These are phyloP conservation scores for Metschnikowia lachancei DNA, from an alignment of 805 yeast species.

Conservation along the genomic window DNA sequence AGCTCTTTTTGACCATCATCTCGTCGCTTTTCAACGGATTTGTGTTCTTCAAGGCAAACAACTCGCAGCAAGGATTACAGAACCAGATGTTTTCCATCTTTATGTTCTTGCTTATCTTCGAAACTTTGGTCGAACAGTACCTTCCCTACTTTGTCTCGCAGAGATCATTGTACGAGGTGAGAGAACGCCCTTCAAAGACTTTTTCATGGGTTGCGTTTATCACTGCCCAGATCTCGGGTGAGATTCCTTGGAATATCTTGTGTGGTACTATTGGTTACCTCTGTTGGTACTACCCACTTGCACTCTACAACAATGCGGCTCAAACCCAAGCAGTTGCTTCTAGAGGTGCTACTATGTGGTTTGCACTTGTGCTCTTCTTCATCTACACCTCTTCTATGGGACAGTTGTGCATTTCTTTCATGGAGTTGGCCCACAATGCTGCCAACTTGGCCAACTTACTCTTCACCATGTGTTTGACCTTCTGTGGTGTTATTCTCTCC, in stretches of 20 bases:
- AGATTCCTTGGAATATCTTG: conserved; percentile 45
- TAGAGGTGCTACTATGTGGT: conserved; percentile 40
- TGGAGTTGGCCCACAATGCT: conserved; percentile 51
- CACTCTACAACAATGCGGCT: conserved; percentile 14
- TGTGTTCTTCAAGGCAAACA: conserved; percentile 61
- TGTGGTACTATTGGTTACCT: conserved; percentile 59
- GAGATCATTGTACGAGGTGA: conserved; percentile 44
- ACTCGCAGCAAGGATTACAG: conserved; percentile 57
- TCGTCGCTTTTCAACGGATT: conserved; percentile 67
- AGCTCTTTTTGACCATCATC: conserved; percentile 50
- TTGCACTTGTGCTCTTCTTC: conserved; percentile 19
- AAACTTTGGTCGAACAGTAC: conserved; percentile 38
- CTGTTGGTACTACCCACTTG: conserved; percentile 55
- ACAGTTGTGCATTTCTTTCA: conserved; percentile 22
- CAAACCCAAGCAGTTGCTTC: conserved; percentile 17
- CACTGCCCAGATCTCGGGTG: conserved; percentile 40
- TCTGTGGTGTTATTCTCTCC: conserved; percentile 51
- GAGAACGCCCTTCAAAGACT: conserved; percentile 44
- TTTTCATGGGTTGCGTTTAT: conserved; percentile 42
- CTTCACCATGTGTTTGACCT: conserved; percentile 55
- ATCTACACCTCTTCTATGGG: conserved; percentile 22
- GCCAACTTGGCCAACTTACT: conserved; percentile 53
- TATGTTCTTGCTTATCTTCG: conserved; percentile 38
- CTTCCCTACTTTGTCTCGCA: conserved; percentile 41
- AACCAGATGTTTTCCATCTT: conserved; percentile 58